phyloP scores from a whole-genome alignment of 1,284 basidiomycete species.

The Lignosus rhinocerotis region DNA sequence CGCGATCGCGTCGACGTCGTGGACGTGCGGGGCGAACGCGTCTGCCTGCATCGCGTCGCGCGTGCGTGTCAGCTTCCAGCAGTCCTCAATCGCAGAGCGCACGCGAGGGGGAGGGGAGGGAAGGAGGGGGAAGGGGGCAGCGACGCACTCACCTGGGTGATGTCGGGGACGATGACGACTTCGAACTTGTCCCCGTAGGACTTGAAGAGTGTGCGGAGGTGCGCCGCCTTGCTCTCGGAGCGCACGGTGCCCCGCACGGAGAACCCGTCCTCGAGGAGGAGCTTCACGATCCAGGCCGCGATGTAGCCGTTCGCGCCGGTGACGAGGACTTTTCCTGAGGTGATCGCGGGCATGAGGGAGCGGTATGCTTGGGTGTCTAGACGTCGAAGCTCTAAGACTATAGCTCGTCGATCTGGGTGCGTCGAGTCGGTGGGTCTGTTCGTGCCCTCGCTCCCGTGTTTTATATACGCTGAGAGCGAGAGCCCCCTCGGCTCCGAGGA shows the following conservation, averaged over 20 bases:
- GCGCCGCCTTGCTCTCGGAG: conserved; percentile 48
- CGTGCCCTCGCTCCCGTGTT: too few species aligned
- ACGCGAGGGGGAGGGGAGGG: too few species aligned
- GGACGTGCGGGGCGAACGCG: conserved; percentile 43
- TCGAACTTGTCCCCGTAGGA: conserved; percentile 47
- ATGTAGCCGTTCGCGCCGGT: conserved; percentile 42
- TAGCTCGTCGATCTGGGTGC: too few species aligned
- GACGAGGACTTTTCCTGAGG: conserved; percentile 37
- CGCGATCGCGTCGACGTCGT: conserved; percentile 43
- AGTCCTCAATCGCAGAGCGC: neutral
- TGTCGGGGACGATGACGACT: conserved; percentile 55
- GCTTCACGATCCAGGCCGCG: conserved; percentile 33
- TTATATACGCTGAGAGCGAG: too few species aligned
- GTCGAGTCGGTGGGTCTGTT: too few species aligned
- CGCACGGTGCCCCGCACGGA: conserved; percentile 53
- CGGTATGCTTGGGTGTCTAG: too few species aligned
- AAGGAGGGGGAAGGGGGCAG: neutral
- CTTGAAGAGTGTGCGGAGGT: conserved; percentile 50
- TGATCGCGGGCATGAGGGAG: conserved; percentile 30
- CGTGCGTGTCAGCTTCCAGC: neutral
- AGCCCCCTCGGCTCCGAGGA: too few species aligned
- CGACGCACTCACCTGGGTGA: conserved; percentile 43
- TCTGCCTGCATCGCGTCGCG: conserved; percentile 28
- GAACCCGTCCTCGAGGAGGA: conserved; percentile 35
- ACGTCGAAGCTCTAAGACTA: too few species aligned